phyloP scores from a whole-genome alignment of 2,329 filamentous ascomycete genomes.

The Dendryphion nanum region DNA sequence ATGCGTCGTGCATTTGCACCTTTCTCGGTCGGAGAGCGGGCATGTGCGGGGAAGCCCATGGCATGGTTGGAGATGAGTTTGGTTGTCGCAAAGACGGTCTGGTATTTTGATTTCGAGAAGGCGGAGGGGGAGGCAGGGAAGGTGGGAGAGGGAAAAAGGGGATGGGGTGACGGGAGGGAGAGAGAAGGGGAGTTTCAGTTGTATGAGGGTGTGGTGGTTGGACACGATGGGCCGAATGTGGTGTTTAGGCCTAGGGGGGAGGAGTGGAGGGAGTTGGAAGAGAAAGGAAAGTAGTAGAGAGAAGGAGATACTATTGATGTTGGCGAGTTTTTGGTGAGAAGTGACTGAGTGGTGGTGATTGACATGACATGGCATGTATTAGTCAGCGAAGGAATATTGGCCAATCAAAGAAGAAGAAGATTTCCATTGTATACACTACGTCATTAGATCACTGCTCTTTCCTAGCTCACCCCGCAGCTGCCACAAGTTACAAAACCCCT shows the following conservation, averaged over 20 bases:
- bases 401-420: no score
- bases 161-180: not conserved
- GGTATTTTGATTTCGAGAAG: constrained; percentile 4
- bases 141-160: not conserved
- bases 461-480: no score
- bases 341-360: no score
- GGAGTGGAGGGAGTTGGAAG: not conserved
- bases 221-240: constrained; percentile 3
- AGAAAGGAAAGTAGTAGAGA: no score
- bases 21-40: constrained; percentile 1
- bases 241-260: constrained; percentile 1
- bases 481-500: no score
- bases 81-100: constrained; percentile 2
- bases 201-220: constrained; percentile 1
- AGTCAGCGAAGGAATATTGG: no score
- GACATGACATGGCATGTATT: no score
- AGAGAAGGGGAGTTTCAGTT: constrained; percentile 3
- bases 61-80: constrained; percentile 5
- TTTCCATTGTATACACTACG: no score
- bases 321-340: no score
- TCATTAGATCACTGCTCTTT: no score
- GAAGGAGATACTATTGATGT: no score
- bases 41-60: constrained; percentile 5
- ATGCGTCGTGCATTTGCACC: constrained; percentile 3
- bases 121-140: not conserved